phyloP scores from a whole-genome alignment of 1,284 basidiomycete genomes.

The Apiotrichum akiyoshidainum region DNA sequence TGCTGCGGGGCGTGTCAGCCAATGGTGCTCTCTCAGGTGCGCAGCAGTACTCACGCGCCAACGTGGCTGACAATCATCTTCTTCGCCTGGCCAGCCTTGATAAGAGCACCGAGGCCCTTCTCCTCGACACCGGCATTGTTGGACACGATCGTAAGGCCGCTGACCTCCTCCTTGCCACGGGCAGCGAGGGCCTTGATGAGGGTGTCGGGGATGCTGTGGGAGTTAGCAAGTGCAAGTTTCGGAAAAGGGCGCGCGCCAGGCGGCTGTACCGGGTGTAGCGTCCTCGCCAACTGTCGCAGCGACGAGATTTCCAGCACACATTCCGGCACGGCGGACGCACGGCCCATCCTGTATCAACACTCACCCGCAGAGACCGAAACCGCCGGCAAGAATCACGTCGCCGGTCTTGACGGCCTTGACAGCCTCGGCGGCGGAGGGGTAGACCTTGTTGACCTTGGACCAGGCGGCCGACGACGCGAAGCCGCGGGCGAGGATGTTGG shows the following conservation, averaged over 20 bases:
- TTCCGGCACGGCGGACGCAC: too few relatives aligned
- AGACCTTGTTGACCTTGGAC: constrained; percentile 9
- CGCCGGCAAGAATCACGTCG: constrained; percentile 20
- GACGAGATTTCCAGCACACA: too few relatives aligned
- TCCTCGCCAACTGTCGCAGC: too few relatives aligned
- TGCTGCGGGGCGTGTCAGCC: constrained; percentile 6
- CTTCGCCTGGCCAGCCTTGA: constrained; percentile 67
- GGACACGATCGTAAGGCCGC: constrained; percentile 13
- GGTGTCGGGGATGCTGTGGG: constrained; percentile 13
- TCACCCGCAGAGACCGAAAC: constrained; percentile 25
- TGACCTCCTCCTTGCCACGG: constrained; percentile 12
- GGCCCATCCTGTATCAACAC: not conserved
- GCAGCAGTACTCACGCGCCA: constrained; percentile 51
- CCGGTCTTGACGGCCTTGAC: constrained; percentile 49
- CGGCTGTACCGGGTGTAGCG: too few relatives aligned
- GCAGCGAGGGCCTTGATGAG: constrained; percentile 18
- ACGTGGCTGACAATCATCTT: constrained; percentile 88
- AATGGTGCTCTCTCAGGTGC: not conserved
- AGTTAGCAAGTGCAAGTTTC: too few relatives aligned
- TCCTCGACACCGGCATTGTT: constrained; percentile 25
- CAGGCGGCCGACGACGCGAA: constrained; percentile 4
- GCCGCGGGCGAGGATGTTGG: constrained; percentile 7
- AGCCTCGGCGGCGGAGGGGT: constrained; percentile 13
- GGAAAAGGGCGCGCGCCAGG: too few relatives aligned
- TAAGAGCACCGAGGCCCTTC: constrained; percentile 60